These are phyloP conservation scores for Quambalaria eucalypti DNA, from an alignment of 1,284 basidiomycete species.

Conservation along the genomic window DNA sequence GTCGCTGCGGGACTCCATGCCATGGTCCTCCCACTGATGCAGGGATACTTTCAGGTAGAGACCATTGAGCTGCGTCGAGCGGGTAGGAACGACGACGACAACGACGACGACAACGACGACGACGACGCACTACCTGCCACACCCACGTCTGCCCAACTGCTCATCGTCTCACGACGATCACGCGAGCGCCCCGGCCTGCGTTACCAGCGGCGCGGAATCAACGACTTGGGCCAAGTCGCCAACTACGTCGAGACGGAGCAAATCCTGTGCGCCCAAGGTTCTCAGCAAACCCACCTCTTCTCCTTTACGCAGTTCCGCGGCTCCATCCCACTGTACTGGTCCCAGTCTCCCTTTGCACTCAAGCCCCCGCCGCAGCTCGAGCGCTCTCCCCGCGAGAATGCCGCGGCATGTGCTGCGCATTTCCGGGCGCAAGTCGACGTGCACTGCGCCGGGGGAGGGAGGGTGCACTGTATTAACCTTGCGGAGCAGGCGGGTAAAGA, in stretches of 20 bases:
- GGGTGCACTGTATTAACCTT: constrained; percentile 55
- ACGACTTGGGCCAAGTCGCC: constrained; percentile 58
- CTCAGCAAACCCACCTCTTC: constrained; percentile 5
- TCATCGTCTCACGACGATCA: constrained; percentile 52
- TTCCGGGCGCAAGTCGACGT: constrained; percentile 60
- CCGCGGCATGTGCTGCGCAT: constrained; percentile 64
- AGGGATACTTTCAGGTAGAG: constrained; percentile 66
- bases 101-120: too few relatives aligned
- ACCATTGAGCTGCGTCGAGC: too few relatives aligned
- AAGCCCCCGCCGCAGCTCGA: constrained; percentile 81
- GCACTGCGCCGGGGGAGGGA: too few relatives aligned
- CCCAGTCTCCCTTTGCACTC: constrained; percentile 54
- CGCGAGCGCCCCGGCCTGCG: constrained; percentile 53
- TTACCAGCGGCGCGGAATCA: constrained; percentile 53
- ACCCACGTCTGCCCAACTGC: constrained; percentile 28
- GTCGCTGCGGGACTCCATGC: constrained; percentile 54
- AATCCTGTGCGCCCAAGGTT: constrained; percentile 56
- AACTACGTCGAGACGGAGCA: constrained; percentile 81
- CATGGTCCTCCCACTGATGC: constrained; percentile 76
- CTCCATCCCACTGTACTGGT: constrained; percentile 15
- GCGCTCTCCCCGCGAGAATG: constrained; percentile 63
- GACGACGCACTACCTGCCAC: neutral
- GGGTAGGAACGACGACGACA: too few relatives aligned
- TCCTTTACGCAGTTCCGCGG: constrained; percentile 13
- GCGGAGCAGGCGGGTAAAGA: constrained; percentile 87